These are phyloP conservation scores for Neurospora hispaniola DNA, from an alignment of 495 filamentous ascomycete genomes.

Conservation along the genomic window DNA sequence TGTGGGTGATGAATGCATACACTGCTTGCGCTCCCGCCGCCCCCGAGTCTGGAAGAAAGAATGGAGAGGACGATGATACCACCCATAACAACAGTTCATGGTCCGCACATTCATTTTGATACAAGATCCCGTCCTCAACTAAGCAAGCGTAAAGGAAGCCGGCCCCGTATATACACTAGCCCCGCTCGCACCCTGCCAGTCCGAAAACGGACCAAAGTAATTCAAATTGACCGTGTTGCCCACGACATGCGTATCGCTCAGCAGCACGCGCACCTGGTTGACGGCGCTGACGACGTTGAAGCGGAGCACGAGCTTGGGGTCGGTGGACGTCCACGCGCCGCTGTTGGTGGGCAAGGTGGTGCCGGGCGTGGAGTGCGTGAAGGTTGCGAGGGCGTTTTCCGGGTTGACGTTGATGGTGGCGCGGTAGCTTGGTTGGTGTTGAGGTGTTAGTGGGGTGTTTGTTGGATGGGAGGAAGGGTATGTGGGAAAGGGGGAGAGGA, in stretches of 20 bases:
- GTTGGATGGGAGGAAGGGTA: too few relatives aligned
- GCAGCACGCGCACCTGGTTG: background rate
- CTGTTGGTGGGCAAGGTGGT: background rate
- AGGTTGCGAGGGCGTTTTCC: slow-evolving; percentile 1
- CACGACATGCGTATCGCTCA: background rate
- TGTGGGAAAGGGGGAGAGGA: too few relatives aligned
- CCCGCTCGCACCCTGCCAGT: background rate
- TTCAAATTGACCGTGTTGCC: background rate
- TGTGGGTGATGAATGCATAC: background rate
- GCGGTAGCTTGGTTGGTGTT: background rate
- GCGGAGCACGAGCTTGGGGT: background rate
- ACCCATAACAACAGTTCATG: background rate
- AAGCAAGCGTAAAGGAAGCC: background rate
- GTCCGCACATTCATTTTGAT: background rate
- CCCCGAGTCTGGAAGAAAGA: background rate
- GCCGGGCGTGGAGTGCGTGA: slow-evolving; percentile 1
- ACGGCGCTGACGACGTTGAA: background rate
- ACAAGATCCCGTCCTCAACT: background rate
- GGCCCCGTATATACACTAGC: background rate
- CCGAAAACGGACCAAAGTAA: background rate
- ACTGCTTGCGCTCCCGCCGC: background rate
- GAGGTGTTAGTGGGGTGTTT: too few relatives aligned
- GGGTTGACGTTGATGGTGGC: background rate
- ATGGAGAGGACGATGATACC: background rate
- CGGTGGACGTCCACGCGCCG: background rate